phyloP scores from a whole-genome alignment of 345 rosid species.

The Eucalyptus brandiana region DNA sequence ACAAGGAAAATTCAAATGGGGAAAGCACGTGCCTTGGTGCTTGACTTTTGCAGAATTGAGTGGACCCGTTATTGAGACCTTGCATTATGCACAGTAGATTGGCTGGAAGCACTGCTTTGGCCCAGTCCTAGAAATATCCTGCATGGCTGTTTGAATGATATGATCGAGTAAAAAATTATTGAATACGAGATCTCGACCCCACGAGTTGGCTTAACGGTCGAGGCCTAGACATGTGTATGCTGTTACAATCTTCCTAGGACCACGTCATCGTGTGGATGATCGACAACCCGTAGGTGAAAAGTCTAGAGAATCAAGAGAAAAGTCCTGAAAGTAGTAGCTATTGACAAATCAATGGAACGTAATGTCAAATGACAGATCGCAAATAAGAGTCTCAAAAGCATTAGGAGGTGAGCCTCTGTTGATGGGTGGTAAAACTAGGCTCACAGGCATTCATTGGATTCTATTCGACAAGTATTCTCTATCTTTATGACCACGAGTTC shows the following conservation, averaged over 20 bases:
- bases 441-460: neutral
- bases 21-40: neutral
- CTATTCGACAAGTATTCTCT: neutral
- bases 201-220: neutral
- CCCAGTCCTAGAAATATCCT: neutral
- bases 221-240: neutral
- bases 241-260: neutral
- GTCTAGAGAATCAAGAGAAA: neutral
- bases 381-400: neutral
- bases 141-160: neutral
- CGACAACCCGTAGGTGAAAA: fast-evolving
- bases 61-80: neutral
- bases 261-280: neutral
- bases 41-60: neutral
- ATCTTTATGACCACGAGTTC: neutral
- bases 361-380: neutral
- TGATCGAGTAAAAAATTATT: neutral
- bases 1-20: neutral
- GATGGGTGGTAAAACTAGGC: neutral
- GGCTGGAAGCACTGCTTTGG: neutral
- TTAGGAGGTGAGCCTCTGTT: neutral
- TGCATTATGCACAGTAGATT: neutral
- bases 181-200: neutral
- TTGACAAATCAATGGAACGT: neutral
- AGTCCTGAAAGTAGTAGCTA: fast-evolving